phyloP scores from a whole-genome alignment of 208 protist genomes.

The Acanthamoeba polyphaga region DNA sequence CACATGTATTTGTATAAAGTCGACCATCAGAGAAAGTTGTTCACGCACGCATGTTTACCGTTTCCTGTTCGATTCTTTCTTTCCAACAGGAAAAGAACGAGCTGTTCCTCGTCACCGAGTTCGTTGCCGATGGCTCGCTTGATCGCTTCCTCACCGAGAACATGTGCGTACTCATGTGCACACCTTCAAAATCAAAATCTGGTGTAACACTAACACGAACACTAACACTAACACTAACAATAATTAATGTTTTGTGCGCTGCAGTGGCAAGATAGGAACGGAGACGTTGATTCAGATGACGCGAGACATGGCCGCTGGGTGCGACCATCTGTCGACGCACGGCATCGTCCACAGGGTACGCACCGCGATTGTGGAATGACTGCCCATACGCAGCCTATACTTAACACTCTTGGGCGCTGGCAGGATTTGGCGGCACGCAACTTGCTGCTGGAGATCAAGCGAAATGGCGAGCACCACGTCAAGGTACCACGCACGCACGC shows the following conservation, averaged over 20 bases:
- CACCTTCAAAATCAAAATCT: not conserved
- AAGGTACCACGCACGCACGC: constrained; percentile 11
- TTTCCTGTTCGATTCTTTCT: not conserved
- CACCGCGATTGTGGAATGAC: too few relatives aligned
- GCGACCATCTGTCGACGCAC: constrained; percentile 40
- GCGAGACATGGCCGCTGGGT: constrained; percentile 33
- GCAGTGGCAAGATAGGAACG: constrained; percentile 48
- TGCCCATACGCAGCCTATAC: not conserved
- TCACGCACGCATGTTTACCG: not conserved
- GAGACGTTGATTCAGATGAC: constrained; percentile 68
- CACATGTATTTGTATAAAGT: not conserved
- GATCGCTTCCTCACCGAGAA: constrained; percentile 65
- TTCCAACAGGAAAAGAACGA: not conserved
- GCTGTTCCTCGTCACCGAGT: constrained; percentile 68
- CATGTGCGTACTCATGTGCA: not conserved
- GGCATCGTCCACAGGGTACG: constrained; percentile 61
- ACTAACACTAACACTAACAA: not conserved
- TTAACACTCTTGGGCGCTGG: not conserved
- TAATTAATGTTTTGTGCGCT: constrained; percentile 25
- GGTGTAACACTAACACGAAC: not conserved
- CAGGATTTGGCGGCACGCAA: constrained; percentile 69
- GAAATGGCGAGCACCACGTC: constrained; percentile 32
- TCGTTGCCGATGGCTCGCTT: constrained; percentile 39
- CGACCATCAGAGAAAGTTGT: too few relatives aligned
- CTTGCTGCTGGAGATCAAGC: constrained; percentile 65